phyloP scores from a whole-genome alignment of 2,329 filamentous ascomycete species.

The Arthrobotrys megalospora region DNA sequence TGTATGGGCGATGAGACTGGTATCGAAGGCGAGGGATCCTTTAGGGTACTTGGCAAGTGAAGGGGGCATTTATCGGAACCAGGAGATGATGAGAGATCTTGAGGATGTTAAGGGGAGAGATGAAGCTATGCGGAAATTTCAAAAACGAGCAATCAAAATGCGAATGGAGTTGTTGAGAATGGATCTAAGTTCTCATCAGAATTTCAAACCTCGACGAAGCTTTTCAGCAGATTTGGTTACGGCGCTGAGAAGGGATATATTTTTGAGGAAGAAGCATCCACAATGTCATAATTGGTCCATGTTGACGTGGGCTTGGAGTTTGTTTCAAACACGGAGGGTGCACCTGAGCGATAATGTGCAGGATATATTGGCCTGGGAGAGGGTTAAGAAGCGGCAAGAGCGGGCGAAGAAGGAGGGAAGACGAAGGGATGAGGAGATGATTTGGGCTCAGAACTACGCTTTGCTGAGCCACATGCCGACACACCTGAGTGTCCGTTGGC shows the following conservation, averaged over 20 bases:
- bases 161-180: constrained; percentile 48
- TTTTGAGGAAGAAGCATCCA: constrained; percentile 33
- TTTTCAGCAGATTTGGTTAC: constrained; percentile 32
- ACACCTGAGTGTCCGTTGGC: constrained; percentile 2
- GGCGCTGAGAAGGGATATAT: constrained; percentile 25
- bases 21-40: constrained; percentile 48
- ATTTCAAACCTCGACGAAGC: constrained; percentile 34
- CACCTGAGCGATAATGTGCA: background rate
- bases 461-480: constrained; percentile 39
- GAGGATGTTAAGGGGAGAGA: constrained; percentile 22
- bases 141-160: constrained; percentile 17
- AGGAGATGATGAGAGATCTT: constrained; percentile 34
- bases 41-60: constrained; percentile 37
- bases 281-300: constrained; percentile 39
- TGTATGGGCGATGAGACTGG: constrained; percentile 49
- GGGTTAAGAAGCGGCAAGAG: constrained; percentile 20
- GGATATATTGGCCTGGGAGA: constrained; percentile 3
- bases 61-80: constrained; percentile 27
- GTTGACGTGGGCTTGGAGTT: constrained; percentile 54
- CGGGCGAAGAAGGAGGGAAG: constrained; percentile 12
- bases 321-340: constrained; percentile 43
- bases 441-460: constrained; percentile 22
- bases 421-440: constrained; percentile 16
- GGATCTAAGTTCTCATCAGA: constrained; percentile 34
- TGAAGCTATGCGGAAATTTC: constrained; percentile 22